Conservation (phyloP, 805 yeast species). For the Suhomyces xylopsoci region DNA sequence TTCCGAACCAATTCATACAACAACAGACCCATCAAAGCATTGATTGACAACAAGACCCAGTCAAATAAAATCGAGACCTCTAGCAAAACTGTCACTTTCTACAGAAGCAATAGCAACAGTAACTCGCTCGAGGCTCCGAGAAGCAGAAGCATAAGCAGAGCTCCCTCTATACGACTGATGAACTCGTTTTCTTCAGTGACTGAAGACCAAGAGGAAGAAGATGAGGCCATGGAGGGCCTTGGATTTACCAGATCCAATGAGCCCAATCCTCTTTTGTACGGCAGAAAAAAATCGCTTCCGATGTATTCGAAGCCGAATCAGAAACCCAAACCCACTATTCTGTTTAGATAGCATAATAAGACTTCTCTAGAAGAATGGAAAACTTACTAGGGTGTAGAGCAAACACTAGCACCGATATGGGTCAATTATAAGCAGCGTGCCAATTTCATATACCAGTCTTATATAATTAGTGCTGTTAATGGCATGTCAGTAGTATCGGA, state of each 20-base stretch:
- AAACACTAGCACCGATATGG: too few species aligned
- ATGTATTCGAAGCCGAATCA: not conserved
- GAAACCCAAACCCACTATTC: not conserved
- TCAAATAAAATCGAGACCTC: conserved; percentile 35
- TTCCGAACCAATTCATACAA: conserved; percentile 38
- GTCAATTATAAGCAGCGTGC: too few species aligned
- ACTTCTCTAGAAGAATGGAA: too few species aligned
- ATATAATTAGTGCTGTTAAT: too few species aligned
- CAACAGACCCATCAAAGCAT: conserved; percentile 32
- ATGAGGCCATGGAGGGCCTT: conserved; percentile 1
- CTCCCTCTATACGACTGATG: conserved; percentile 27
- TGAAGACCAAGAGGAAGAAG: conserved; percentile 17
- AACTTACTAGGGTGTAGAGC: too few species aligned
- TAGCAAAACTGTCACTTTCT: conserved; percentile 43
- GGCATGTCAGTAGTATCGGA: too few species aligned
- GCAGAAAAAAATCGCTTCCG: not conserved
- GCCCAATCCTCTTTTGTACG: not conserved
- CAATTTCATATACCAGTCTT: too few species aligned
- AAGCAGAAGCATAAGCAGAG: conserved; percentile 24
- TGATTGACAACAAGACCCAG: conserved; percentile 19
- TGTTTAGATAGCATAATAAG: too few species aligned
- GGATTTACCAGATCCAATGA: not conserved
- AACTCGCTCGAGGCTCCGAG: conserved; percentile 10
- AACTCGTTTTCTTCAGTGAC: conserved; percentile 25
- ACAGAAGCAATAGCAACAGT: conserved; percentile 25